Evolutionary conservation across 306 rosid genomes (phyloP).

Genomic region (Phaseolus lunatus): DNA sequence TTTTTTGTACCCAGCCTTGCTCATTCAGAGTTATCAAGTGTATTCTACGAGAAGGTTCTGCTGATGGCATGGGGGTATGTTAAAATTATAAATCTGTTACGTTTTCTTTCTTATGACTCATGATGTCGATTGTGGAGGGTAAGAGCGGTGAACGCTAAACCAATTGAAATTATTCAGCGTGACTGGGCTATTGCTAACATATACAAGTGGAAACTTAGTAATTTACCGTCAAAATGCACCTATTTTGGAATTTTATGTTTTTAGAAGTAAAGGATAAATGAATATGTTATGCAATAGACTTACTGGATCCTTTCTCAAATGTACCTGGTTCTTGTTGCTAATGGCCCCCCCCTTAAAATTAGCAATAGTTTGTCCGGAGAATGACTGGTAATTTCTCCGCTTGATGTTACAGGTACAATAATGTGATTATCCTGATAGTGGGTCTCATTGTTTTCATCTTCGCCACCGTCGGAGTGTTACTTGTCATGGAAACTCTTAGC

Average conservation of each 20-base stretch:
- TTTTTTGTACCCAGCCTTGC: slow-evolving; percentile 75
- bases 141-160: slow-evolving; percentile 8
- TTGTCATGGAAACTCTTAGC: slow-evolving; percentile 94
- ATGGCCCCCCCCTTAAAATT: neutral
- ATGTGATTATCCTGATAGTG: slow-evolving; percentile 69
- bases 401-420: slow-evolving; percentile 78
- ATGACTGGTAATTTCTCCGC: slow-evolving; percentile 10
- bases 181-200: neutral
- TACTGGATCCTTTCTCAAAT: neutral
- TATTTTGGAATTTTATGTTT: neutral
- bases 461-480: slow-evolving; percentile 91
- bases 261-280: neutral
- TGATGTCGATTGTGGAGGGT: slow-evolving; percentile 39
- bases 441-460: slow-evolving; percentile 78
- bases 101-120: slow-evolving; percentile 25
- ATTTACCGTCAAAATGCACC: neutral
- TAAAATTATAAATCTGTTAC: slow-evolving; percentile 34
- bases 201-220: neutral
- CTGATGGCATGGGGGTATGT: slow-evolving; percentile 67
- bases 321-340: slow-evolving; percentile 11
- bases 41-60: slow-evolving; percentile 94
- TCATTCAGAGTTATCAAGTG: slow-evolving; percentile 92
- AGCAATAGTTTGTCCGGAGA: neutral
- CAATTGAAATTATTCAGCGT: neutral
- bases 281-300: neutral